Conservation (phyloP, 306 rosid species). For the Gastrolobium villosum region DNA sequence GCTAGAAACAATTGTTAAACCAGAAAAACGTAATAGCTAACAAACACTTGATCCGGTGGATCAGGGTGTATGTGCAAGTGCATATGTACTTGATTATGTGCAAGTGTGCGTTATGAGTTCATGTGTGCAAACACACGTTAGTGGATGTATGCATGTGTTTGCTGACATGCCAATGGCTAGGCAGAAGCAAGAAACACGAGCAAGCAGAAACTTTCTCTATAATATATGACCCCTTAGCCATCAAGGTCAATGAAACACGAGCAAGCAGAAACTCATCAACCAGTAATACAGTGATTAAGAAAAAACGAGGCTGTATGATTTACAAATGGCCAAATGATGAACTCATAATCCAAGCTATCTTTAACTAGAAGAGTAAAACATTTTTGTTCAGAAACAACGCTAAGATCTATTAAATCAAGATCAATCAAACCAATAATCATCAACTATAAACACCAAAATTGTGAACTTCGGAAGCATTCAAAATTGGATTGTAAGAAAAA, state of each 20-base stretch:
- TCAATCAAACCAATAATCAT: constrained; percentile 26
- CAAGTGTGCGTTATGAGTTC: background rate
- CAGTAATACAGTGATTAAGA: background rate
- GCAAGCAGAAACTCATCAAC: background rate
- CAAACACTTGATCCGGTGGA: constrained; percentile 10
- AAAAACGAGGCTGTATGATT: constrained; percentile 11
- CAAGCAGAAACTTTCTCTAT: too few species aligned
- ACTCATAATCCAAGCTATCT: background rate
- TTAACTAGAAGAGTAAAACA: constrained; percentile 16
- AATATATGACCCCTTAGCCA: constrained; percentile 9
- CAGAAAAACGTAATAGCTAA: constrained; percentile 12
- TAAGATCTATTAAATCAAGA: background rate
- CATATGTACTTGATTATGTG: background rate
- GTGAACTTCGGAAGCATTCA: constrained; percentile 20
- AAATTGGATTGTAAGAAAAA: background rate
- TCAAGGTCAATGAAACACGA: background rate
- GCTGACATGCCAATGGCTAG: background rate
- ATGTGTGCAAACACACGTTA: background rate
- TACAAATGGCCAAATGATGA: background rate
- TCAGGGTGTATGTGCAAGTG: background rate
- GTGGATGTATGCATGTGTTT: background rate
- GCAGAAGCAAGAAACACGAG: too few species aligned
- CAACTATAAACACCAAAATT: constrained; percentile 1
- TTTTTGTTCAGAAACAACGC: background rate
- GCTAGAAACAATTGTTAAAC: constrained; percentile 15